Percentiles rank a stretch among this genome's conserved stretches.
Conservation (phyloP, 148 eudicot genomes). For the Euryodendron excelsum region DNA sequence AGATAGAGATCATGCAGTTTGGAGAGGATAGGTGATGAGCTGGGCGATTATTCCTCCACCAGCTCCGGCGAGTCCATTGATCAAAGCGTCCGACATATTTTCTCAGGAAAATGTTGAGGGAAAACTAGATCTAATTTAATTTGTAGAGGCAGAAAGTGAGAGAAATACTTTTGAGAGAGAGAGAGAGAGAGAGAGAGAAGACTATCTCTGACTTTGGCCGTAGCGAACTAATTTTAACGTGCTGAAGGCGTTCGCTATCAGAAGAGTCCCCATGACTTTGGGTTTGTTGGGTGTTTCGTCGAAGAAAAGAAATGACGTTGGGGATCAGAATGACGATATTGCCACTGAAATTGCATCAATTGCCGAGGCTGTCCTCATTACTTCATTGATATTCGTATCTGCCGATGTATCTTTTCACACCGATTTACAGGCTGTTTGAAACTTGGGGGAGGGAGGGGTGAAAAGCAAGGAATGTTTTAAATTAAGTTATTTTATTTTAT, state of each 20-base stretch:
- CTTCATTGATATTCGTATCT: no score
- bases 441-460: no score
- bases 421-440: no score
- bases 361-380: no score
- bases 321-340: no score
- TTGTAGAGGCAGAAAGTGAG: conserved; percentile 3
- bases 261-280: neutral
- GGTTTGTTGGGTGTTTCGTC: conserved; percentile 10
- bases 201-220: conserved; percentile 21
- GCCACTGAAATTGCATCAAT: no score
- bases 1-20: conserved; percentile 50
- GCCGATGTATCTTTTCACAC: no score
- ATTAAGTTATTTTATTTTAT: no score
- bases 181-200: neutral
- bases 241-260: no score
- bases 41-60: conserved; percentile 98
- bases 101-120: neutral
- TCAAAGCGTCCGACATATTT: conserved; percentile 85
- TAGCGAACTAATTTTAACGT: neutral
- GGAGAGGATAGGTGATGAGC: conserved; percentile 92
- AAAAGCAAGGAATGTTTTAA: no score
- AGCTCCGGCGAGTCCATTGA: conserved; percentile 95
- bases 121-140: neutral
- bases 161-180: conserved; percentile 5
- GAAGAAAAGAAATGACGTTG: conserved; percentile 16